phyloP scores from a whole-genome alignment of 2,329 filamentous ascomycete genomes.

The Leptoxyphium fumago region DNA sequence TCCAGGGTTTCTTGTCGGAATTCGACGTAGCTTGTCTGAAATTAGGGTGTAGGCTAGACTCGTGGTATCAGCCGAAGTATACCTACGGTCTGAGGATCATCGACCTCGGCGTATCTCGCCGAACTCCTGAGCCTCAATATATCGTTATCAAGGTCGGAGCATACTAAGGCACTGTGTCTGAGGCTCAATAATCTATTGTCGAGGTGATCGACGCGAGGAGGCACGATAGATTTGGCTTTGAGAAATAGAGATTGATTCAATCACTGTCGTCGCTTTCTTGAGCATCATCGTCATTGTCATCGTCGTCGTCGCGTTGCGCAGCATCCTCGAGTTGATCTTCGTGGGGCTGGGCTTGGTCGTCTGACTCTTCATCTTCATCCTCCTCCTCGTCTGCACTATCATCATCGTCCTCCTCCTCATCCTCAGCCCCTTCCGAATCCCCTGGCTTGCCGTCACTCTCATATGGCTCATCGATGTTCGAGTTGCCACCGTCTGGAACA shows the following conservation, averaged over 20 bases:
- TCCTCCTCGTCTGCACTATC: constrained; percentile 39
- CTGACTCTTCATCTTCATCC: constrained; percentile 12
- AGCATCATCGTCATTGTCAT: constrained; percentile 33
- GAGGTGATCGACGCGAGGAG: too few species aligned
- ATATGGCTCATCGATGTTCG: constrained; percentile 30
- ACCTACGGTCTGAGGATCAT: too few species aligned
- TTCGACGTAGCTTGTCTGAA: too few species aligned
- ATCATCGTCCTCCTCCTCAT: constrained; percentile 39
- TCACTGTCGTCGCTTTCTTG: constrained; percentile 22
- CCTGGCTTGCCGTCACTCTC: constrained; percentile 33
- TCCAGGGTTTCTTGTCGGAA: too few species aligned
- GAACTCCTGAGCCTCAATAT: too few species aligned
- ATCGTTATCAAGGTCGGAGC: too few species aligned
- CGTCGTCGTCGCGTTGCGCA: constrained; percentile 46
- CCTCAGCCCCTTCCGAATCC: constrained; percentile 39
- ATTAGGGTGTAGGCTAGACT: too few species aligned
- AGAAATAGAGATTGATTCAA: constrained; percentile 2
- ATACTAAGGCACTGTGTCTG: too few species aligned
- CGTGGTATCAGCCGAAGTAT: too few species aligned
- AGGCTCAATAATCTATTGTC: too few species aligned
- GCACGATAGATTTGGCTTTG: too few species aligned
- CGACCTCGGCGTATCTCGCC: too few species aligned
- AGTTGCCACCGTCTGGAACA: constrained; percentile 25
- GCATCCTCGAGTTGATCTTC: constrained; percentile 45
- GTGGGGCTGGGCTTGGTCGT: constrained; percentile 25